A percentile compares a stretch with the other conserved stretches of the same genome.
Conservation (phyloP, 192 early-diverging fungal species). For the Rhizoclosmatium sp. region DNA sequence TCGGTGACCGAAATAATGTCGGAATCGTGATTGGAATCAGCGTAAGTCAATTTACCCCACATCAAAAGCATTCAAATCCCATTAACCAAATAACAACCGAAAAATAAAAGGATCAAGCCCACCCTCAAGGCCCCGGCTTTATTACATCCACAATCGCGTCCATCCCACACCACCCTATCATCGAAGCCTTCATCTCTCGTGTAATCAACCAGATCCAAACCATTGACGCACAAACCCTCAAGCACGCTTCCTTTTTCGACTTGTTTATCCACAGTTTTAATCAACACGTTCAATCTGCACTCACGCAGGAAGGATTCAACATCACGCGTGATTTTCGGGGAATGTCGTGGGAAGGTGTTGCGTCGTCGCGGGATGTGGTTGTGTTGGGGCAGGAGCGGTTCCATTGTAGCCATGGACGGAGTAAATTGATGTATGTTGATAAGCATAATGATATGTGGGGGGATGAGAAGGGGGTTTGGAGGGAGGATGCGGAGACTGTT, state of each 20-base stretch:
- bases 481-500: neutral
- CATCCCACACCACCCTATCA: conserved; percentile 24
- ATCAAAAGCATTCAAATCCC: neutral
- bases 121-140: conserved; percentile 25
- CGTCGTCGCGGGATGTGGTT: neutral
- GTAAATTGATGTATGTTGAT: conserved; percentile 3
- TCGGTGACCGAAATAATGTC: neutral
- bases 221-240: neutral
- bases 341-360: conserved; percentile 22
- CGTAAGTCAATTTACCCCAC: neutral
- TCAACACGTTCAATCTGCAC: neutral
- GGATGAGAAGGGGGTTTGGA: conserved; percentile 29
- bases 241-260: conserved; percentile 16
- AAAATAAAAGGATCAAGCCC: conserved; percentile 27
- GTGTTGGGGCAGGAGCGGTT: conserved; percentile 29
- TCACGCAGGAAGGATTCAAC: conserved; percentile 9
- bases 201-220: neutral
- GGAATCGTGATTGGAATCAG: conserved; percentile 21
- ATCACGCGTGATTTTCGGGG: conserved; percentile 20
- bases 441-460: conserved; percentile 11
- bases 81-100: neutral
- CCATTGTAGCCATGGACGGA: conserved; percentile 3
- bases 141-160: conserved; percentile 9
- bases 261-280: conserved; percentile 18
- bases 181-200: neutral